Conservation (phyloP, 768 basidiomycete genomes). For the Ramaria rubella region DNA sequence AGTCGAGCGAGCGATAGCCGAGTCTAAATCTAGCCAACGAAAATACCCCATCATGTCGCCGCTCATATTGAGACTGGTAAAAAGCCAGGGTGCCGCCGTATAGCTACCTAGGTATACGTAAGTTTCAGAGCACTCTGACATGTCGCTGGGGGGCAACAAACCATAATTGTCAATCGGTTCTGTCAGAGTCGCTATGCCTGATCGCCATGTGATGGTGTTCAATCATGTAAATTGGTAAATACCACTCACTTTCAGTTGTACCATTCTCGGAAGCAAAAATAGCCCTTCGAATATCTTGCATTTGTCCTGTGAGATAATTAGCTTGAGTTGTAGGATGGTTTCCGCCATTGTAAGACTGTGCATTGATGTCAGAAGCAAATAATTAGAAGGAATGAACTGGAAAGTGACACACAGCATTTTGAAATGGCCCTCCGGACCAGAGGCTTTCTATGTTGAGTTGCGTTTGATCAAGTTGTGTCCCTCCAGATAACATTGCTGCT, state of each 20-base stretch:
- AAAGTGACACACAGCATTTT: slow-evolving; percentile 42
- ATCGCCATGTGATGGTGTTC: slow-evolving; percentile 7
- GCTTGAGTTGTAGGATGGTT: slow-evolving; percentile 47
- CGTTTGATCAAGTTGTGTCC: slow-evolving; percentile 48
- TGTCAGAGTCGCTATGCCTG: slow-evolving; percentile 51
- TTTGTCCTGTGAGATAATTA: slow-evolving; percentile 37
- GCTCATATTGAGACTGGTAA: slow-evolving; percentile 41
- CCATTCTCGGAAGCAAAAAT: slow-evolving; percentile 56
- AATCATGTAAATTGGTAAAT: not conserved
- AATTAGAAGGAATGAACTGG: not conserved
- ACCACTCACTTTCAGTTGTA: slow-evolving; percentile 44
- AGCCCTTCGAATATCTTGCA: slow-evolving; percentile 45
- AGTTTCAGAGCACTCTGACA: not conserved
- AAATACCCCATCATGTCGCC: slow-evolving; percentile 35
- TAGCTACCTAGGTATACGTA: slow-evolving; percentile 47
- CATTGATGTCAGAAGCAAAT: not conserved
- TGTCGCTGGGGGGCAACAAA: slow-evolving; percentile 19
- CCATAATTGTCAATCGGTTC: slow-evolving; percentile 57
- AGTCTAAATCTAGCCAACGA: slow-evolving; percentile 66
- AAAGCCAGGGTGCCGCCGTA: slow-evolving; percentile 53
- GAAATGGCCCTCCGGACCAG: slow-evolving; percentile 70
- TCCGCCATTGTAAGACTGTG: slow-evolving; percentile 62
- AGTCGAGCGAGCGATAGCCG: slow-evolving; percentile 46
- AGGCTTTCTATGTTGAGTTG: slow-evolving; percentile 71
- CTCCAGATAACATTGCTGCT: slow-evolving; percentile 60